phyloP scores from a whole-genome alignment of 169 alveolate species.

The Blepharisma undulans region DNA sequence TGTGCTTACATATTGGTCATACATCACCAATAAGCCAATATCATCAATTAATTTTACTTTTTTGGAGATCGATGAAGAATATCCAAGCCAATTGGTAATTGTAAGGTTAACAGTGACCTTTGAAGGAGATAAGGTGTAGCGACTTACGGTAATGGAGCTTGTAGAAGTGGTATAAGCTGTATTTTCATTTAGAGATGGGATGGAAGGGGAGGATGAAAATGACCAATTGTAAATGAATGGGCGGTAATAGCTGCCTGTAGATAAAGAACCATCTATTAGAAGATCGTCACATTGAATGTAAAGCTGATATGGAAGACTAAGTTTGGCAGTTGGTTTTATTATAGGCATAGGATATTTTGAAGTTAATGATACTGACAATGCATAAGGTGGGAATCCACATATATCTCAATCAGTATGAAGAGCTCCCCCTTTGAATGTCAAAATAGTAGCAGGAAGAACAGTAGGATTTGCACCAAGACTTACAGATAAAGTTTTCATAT shows the following conservation, averaged over 20 bases:
- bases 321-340: neutral
- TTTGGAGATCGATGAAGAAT: neutral
- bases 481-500: neutral
- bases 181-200: neutral
- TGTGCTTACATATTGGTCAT: neutral
- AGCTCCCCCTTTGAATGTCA: neutral
- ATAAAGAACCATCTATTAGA: neutral
- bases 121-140: neutral
- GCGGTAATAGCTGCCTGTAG: neutral
- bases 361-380: neutral
- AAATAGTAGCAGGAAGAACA: neutral
- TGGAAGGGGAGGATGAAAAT: neutral
- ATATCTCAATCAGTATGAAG: neutral
- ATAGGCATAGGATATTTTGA: slow-evolving; percentile 5
- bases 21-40: neutral
- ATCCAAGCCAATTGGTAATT: slow-evolving; percentile 5
- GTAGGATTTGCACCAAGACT: neutral
- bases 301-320: neutral
- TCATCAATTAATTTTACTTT: neutral
- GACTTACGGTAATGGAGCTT: neutral
- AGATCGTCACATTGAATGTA: slow-evolving; percentile 12
- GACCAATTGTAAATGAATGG: slow-evolving; percentile 4
- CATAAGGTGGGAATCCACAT: neutral
- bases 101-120: neutral
- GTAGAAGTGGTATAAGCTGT: neutral